phyloP scores from a whole-genome alignment of 2,329 filamentous ascomycete genomes.

The Aspergillus brunneoviolaceus region DNA sequence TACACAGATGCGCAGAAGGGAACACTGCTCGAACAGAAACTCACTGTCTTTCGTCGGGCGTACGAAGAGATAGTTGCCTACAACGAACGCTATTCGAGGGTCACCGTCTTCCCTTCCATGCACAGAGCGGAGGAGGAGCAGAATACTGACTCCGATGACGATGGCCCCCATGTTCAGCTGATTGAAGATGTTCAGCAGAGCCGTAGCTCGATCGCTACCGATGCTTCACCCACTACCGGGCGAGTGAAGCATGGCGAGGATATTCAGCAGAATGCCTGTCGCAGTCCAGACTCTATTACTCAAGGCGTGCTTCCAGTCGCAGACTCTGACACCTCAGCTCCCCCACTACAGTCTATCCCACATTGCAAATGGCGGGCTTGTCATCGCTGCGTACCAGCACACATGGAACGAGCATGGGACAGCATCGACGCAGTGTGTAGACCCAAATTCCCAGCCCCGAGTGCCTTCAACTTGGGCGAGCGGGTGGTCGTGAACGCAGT shows the following conservation, averaged over 20 bases:
- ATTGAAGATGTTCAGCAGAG: background rate
- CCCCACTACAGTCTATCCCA: background rate
- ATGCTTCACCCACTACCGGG: background rate
- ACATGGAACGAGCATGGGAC: constrained; percentile 44
- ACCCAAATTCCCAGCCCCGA: constrained; percentile 23
- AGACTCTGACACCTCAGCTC: background rate
- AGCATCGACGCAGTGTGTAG: constrained; percentile 46
- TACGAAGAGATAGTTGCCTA: constrained; percentile 17
- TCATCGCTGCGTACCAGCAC: constrained; percentile 17
- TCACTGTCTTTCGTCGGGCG: constrained; percentile 26
- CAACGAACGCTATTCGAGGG: background rate
- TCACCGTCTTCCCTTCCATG: too few relatives aligned
- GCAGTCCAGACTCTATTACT: background rate
- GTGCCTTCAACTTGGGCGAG: constrained; percentile 31
- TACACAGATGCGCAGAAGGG: constrained; percentile 46
- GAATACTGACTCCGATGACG: background rate
- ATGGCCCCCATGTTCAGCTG: background rate
- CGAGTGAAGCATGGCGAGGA: constrained; percentile 1
- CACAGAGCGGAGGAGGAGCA: background rate
- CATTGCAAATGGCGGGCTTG: constrained; percentile 19
- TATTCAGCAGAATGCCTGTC: background rate
- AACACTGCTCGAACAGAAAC: constrained; percentile 44
- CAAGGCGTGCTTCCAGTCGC: background rate
- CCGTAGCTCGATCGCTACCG: background rate
- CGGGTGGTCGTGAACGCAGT: constrained; percentile 28